Percentiles rank a stretch among this genome's conserved stretches.
phyloP scores from a whole-genome alignment of 139 green algal species.

The Closterium sp. region DNA sequence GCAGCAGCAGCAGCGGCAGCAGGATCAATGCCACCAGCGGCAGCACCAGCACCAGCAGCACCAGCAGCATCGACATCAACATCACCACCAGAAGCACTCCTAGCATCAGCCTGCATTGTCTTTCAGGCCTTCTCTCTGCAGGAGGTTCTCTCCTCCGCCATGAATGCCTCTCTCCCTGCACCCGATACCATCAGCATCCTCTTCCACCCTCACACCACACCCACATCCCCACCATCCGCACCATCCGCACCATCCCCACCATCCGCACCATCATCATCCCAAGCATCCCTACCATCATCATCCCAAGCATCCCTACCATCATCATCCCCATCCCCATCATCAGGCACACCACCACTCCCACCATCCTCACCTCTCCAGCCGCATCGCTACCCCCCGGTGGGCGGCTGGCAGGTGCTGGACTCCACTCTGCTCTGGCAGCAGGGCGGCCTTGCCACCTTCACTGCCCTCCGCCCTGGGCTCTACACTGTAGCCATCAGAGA shows the following conservation, averaged over 20 bases:
- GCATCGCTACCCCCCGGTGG: neutral
- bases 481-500: neutral
- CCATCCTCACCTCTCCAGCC: neutral
- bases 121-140: neutral
- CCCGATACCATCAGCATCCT: neutral
- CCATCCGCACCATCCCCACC: neutral
- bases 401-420: neutral
- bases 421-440: neutral
- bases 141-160: neutral
- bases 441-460: neutral
- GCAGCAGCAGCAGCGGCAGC: neutral
- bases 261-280: neutral
- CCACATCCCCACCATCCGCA: neutral
- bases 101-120: too few species aligned
- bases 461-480: neutral
- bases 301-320: too few species aligned
- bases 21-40: too few species aligned
- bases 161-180: neutral
- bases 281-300: neutral
- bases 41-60: too few species aligned
- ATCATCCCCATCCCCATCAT: too few species aligned
- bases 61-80: too few species aligned
- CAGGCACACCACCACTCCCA: too few species aligned
- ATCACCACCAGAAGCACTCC: too few species aligned
- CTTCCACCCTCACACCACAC: neutral